Conservation (phyloP, 1,139 yeast species). For the Yamadazyma sp. region DNA sequence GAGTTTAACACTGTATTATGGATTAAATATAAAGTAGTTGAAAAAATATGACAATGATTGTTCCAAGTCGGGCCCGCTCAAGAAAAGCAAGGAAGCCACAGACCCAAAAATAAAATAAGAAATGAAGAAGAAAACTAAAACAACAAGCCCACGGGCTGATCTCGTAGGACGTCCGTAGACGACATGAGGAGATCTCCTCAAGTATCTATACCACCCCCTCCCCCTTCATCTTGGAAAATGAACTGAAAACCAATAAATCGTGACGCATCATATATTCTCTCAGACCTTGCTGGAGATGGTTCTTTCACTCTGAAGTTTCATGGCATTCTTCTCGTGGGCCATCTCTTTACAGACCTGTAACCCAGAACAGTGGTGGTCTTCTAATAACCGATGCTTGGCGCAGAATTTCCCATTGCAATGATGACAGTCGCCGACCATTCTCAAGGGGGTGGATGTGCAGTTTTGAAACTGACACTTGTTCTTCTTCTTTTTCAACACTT, state of each 20-base stretch:
- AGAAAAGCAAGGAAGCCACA: too few species aligned
- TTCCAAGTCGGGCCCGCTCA: too few species aligned
- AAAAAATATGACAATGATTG: too few species aligned
- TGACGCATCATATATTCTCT: conserved; percentile 1
- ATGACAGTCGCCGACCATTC: conserved; percentile 87
- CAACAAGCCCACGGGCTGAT: too few species aligned
- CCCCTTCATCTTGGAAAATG: neutral
- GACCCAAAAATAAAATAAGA: too few species aligned
- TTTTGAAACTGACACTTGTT: conserved; percentile 56
- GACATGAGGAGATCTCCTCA: too few species aligned
- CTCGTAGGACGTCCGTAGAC: too few species aligned
- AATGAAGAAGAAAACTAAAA: too few species aligned
- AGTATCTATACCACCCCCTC: neutral
- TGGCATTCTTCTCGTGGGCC: conserved; percentile 53
- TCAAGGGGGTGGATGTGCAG: conserved; percentile 68
- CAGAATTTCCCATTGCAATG: conserved; percentile 87
- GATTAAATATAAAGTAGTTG: neutral
- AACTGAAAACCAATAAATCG: neutral
- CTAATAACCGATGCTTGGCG: conserved; percentile 82
- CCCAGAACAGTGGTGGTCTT: conserved; percentile 80
- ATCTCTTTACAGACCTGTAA: conserved; percentile 78
- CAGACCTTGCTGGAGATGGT: conserved; percentile 34
- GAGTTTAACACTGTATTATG: neutral
- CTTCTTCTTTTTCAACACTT: conserved; percentile 51
- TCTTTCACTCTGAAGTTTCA: conserved; percentile 44